A percentile compares a stretch with the other conserved stretches of the same genome.
Conservation (phyloP, 2,329 filamentous ascomycete species). For the Lachnellula hyalina region DNA sequence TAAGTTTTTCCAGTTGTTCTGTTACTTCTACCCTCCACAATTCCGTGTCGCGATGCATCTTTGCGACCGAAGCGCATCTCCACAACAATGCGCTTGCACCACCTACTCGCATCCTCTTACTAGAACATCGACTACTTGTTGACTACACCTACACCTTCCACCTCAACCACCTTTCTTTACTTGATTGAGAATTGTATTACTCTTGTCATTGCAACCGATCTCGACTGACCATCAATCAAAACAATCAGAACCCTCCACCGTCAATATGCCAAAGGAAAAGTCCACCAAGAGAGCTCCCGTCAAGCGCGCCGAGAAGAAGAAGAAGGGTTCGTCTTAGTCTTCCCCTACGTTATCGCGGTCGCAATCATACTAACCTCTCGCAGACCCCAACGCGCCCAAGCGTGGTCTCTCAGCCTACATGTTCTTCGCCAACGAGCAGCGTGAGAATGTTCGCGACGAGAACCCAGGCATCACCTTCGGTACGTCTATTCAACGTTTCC, state of each 20-base stretch:
- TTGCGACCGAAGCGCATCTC: constrained; percentile 20
- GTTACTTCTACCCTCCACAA: constrained; percentile 8
- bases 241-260: constrained; percentile 14
- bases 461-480: constrained; percentile 97
- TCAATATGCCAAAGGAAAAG: constrained; percentile 65
- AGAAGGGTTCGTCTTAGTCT: constrained; percentile 55
- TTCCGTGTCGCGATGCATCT: constrained; percentile 16
- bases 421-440: constrained; percentile 99
- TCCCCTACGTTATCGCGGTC: not conserved
- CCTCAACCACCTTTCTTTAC: constrained; percentile 12
- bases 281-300: constrained; percentile 54
- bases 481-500: constrained; percentile 37
- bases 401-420: constrained; percentile 99
- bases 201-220: constrained; percentile 1
- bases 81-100: constrained; percentile 6
- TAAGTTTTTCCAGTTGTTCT: constrained; percentile 16
- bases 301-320: constrained; percentile 60
- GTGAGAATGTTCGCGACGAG: constrained; percentile 95
- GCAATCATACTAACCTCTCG: constrained; percentile 40
- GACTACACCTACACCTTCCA: not conserved
- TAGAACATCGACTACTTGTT: constrained; percentile 3
- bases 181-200: not conserved
- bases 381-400: constrained; percentile 92
- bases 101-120: constrained; percentile 5
- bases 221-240: constrained; percentile 18